Evolutionary conservation across 352 stramenopile species (phyloP), one percentile per base, ranked within the genome.

Genomic region (Pythium folliculosum): DNA sequence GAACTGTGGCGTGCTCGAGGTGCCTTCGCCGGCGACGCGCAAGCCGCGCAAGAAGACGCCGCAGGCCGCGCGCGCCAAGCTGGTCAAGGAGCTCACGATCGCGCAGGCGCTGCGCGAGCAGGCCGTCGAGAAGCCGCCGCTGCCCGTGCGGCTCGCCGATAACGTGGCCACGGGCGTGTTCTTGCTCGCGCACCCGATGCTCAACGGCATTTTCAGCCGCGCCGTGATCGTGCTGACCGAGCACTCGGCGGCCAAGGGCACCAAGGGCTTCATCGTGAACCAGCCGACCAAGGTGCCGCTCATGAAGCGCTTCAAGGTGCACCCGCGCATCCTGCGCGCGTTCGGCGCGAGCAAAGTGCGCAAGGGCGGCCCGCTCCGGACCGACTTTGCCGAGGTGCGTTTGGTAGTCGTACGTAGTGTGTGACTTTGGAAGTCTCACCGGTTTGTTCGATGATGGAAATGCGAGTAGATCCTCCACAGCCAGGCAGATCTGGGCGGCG

Each of bases 241-340:
- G 44, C 85, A 95, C 71, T 83, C 69, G 37, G 45, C 30, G 21
- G 45, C 32, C 8, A 68, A 85, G 17, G 80, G 79, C 21, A 87
- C 84, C 25, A 82, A 80, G 43, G 87, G 87, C 0, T 90, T 89
- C 47, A 92, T 95, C 32, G 77, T 95, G 35, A 95, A 93, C 63
- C 78, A 82, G 40, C 58, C 80, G 48, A 79, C 75, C 37, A 71
- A 81, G 21, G 84, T 81, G n/a, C 70, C 78, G 50, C 68, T 92
- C 22, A 75, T 77, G 55, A 78, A 78, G 25, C 60, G 67, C 9
- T 95, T 91, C 65, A 77, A 84, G 25, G 80, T 92, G 60, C 77
- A 89, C 25, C 72, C 82, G 22, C 63, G 72, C 22, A 81, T 92
- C 51, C 78, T 81, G 70, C 63, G 67, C 22, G 75, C 81, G 2